A percentile compares a stretch with the other conserved stretches of the same genome.
Evolutionary conservation across 495 filamentous ascomycete genomes (phyloP).

Genomic region (Peziza echinospora): DNA sequence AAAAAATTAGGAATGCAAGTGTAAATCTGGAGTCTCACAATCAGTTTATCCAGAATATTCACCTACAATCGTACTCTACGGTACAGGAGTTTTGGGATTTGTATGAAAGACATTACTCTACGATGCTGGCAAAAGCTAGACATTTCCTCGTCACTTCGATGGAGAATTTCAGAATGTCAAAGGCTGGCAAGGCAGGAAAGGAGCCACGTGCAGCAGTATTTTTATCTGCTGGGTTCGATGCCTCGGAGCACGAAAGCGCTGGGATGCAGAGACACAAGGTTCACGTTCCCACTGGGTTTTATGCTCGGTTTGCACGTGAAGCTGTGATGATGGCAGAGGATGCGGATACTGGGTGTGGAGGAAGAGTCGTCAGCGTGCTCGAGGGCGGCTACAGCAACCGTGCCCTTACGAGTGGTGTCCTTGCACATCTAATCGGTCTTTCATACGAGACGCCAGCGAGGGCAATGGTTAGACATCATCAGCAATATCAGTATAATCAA

Average conservation of each 20-base stretch:
- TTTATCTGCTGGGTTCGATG: slow-evolving; percentile 87
- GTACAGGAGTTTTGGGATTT: slow-evolving; percentile 69
- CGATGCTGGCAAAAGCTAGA: slow-evolving; percentile 60
- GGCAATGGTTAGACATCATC: not conserved
- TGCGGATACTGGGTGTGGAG: slow-evolving; percentile 52
- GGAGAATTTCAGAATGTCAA: slow-evolving; percentile 30
- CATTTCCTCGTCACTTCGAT: slow-evolving; percentile 42
- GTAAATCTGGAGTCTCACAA: slow-evolving; percentile 81
- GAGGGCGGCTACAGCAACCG: slow-evolving; percentile 92
- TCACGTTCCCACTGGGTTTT: slow-evolving; percentile 92
- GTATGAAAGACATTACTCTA: slow-evolving; percentile 53
- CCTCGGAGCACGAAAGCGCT: slow-evolving; percentile 73
- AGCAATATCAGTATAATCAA: not conserved
- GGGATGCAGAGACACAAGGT: slow-evolving; percentile 90
- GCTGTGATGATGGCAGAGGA: slow-evolving; percentile 64
- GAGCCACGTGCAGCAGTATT: slow-evolving; percentile 71
- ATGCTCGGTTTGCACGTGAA: slow-evolving; percentile 71
- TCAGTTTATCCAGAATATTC: slow-evolving; percentile 91
- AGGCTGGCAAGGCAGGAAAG: slow-evolving; percentile 28
- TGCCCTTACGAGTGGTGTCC: slow-evolving; percentile 63
- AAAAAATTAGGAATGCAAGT: slow-evolving; percentile 79
- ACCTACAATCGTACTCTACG: slow-evolving; percentile 66
- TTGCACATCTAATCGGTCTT: slow-evolving; percentile 72
- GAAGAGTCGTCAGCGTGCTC: slow-evolving; percentile 73
- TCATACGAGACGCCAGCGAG: slow-evolving; percentile 28